Percentiles rank a stretch among this genome's conserved stretches.
Evolutionary conservation across 208 protist species (phyloP).

Genomic region (Trichomonas vaginalis): DNA sequence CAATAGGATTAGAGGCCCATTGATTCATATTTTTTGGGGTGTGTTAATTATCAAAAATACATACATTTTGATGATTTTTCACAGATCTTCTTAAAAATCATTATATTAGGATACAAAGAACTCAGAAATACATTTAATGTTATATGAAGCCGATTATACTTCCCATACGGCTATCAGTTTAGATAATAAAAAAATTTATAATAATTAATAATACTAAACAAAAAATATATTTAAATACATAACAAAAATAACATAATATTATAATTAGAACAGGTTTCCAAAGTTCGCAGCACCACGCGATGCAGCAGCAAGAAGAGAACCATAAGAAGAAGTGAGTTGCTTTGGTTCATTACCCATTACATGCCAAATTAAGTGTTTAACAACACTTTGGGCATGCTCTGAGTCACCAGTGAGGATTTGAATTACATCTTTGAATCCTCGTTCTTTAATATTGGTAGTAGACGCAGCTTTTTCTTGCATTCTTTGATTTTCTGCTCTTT

Average conservation of each 20-base stretch:
- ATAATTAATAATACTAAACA: too few species aligned
- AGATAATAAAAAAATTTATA: too few species aligned
- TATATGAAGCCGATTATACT: too few species aligned
- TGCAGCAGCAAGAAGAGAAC: background rate
- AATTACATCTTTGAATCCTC: constrained; percentile 9
- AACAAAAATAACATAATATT: background rate
- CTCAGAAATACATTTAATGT: too few species aligned
- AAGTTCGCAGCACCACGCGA: background rate
- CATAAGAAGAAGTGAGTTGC: background rate
- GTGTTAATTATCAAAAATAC: too few species aligned
- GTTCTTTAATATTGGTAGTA: background rate
- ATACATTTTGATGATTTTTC: too few species aligned
- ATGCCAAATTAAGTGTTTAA: background rate
- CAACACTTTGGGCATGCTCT: background rate
- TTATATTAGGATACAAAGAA: too few species aligned
- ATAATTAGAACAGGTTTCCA: background rate
- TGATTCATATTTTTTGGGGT: too few species aligned
- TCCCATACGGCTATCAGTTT: too few species aligned
- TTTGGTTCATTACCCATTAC: background rate
- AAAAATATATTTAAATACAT: too few species aligned
- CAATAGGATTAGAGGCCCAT: too few species aligned
- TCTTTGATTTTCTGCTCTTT: background rate
- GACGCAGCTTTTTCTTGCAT: constrained; percentile 7
- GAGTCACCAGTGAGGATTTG: background rate
- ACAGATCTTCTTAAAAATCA: too few species aligned